Evolutionary conservation across 2,329 filamentous ascomycete species (phyloP), one percentile per base, ranked within the genome.

Genomic region (Calonectria hawksworthii): DNA sequence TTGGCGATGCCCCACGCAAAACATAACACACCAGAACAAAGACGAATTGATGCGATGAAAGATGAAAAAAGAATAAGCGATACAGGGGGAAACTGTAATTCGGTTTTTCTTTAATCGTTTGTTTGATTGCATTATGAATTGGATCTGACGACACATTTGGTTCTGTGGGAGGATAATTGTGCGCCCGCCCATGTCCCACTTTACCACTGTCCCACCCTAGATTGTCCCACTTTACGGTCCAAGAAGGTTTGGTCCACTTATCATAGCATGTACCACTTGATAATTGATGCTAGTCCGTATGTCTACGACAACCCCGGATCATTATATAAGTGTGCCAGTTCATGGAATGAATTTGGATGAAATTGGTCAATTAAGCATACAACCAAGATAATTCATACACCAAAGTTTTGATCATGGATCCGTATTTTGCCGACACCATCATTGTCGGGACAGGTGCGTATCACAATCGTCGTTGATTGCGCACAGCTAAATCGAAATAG

Each of bases 361-460:
- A 47, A 23, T 23, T 23, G 11, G 23, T n/a, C 32, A 41, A 11
- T 3, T 3, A 4, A 6, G 14, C 23, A 26, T 26, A 41, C 26
- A 41, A 26, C 3, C 16, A 16, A 21, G 1, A 21, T 30, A 54
- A n/a, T 30, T 32, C 9, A 54, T 32, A 1, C 16, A 10, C 28
- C 32, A 14, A 21, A 13, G 5, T 47, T 47, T 10, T 32, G 7
- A 32, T n/a, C 3, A 61, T 41, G 56, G 34, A 61, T 28, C 34
- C 56, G 3, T 18, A 26, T 14, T 61, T 61, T 28, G 34, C 56
- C 13, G n/a, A 61, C 56, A 61, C 56, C 16, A 61, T 61, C 18
- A 41, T 61, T n/a, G 41, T 61, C 34, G 56, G 56, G 34, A 61
- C 56, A 61, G 56, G n/a, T n/a, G n/a, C n/a, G n/a, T n/a, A n/a